Evolutionary conservation across 805 yeast species (phyloP).

Genomic region (Cyberlindnera mycetangii): DNA sequence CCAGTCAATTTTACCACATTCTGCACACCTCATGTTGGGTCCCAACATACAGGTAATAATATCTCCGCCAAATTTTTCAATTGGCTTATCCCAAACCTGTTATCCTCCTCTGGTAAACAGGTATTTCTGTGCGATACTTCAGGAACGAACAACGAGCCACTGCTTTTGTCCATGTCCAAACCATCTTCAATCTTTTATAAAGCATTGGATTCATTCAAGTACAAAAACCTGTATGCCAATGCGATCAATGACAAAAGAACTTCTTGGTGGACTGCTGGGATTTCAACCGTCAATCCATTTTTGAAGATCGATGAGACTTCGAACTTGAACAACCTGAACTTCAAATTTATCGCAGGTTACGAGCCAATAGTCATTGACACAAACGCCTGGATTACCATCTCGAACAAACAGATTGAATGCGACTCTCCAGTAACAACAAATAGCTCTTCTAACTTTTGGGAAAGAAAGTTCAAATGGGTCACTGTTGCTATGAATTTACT

Average conservation of each 20-base stretch:
- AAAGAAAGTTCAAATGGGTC: constrained; percentile 46
- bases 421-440: background rate
- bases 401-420: constrained; percentile 21
- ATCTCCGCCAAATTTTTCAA: constrained; percentile 55
- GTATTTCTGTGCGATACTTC: constrained; percentile 57
- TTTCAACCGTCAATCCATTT: constrained; percentile 60
- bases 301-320: constrained; percentile 41
- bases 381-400: constrained; percentile 37
- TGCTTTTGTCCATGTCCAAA: constrained; percentile 64
- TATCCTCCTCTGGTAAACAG: constrained; percentile 74
- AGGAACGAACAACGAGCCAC: constrained; percentile 38
- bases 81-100: constrained; percentile 54
- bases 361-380: constrained; percentile 57
- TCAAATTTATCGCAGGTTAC: constrained; percentile 49
- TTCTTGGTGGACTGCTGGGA: constrained; percentile 80
- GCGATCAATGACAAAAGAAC: constrained; percentile 78
- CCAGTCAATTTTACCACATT: constrained; percentile 63
- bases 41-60: constrained; percentile 55
- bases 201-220: constrained; percentile 51
- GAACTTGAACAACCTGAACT: constrained; percentile 35
- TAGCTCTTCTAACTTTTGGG: constrained; percentile 30
- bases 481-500: constrained; percentile 42
- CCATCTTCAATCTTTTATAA: constrained; percentile 56
- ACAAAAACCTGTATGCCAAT: constrained; percentile 66
- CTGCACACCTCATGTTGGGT: constrained; percentile 70